A percentile compares a stretch with the other conserved stretches of the same genome.
These are phyloP conservation scores for Juglanconis juglandina DNA, from an alignment of 2,329 filamentous ascomycete species.

Conservation along the genomic window DNA sequence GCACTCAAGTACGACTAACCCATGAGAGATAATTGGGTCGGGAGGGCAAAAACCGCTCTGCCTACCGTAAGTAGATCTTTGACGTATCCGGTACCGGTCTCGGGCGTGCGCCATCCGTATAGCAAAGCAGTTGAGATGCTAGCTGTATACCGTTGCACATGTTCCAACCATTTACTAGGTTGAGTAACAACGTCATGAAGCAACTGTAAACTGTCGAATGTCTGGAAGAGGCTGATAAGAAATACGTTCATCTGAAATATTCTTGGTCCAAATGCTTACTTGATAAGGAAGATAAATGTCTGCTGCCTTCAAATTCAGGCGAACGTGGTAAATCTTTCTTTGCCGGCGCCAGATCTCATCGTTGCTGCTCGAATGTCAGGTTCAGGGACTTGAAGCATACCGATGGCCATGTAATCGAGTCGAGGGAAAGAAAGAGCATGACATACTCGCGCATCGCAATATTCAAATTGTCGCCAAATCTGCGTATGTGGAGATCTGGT, in stretches of 20 bases:
- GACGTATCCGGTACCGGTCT: background rate
- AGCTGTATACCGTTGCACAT: background rate
- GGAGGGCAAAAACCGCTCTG: background rate
- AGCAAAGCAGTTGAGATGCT: background rate
- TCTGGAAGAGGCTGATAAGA: background rate
- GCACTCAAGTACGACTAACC: no score
- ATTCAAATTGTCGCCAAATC: conserved; percentile 2
- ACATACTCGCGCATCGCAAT: background rate
- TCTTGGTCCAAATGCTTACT: background rate
- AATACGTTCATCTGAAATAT: background rate
- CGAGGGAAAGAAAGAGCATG: background rate
- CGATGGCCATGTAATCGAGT: no score
- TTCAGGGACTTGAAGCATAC: no score
- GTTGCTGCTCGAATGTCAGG: background rate
- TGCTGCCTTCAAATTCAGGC: background rate
- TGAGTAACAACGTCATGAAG: background rate
- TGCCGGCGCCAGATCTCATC: background rate
- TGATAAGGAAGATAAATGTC: conserved; percentile 2
- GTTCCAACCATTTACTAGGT: background rate
- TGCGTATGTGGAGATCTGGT: background rate
- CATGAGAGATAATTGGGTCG: no score
- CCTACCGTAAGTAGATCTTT: background rate
- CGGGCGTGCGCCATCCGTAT: conserved; percentile 1
- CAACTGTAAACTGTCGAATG: background rate
- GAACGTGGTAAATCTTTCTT: background rate